These are phyloP conservation scores for Naegleria fowleri DNA, from an alignment of 208 protist genomes.

Conservation along the genomic window DNA sequence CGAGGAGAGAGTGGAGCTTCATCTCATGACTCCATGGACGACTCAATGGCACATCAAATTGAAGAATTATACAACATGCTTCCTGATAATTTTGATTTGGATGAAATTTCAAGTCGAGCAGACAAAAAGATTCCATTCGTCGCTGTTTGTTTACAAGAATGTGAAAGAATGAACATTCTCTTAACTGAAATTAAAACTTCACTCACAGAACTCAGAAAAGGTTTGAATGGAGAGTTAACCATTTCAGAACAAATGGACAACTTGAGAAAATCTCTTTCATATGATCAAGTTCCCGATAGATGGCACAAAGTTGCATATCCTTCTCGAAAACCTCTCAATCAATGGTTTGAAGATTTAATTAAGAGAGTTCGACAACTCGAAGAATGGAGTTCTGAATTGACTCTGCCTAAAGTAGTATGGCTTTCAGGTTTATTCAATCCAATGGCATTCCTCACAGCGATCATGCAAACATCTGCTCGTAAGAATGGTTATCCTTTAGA, in stretches of 20 bases:
- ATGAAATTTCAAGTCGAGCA: constrained; percentile 22
- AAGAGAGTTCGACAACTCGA: constrained; percentile 53
- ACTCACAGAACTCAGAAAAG: constrained; percentile 59
- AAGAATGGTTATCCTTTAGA: constrained; percentile 64
- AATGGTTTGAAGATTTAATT: constrained; percentile 62
- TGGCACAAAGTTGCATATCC: constrained; percentile 66
- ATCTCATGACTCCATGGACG: constrained; percentile 31
- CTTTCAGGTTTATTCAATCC: constrained; percentile 73
- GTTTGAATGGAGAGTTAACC: constrained; percentile 68
- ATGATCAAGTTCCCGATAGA: constrained; percentile 60
- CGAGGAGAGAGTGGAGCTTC: constrained; percentile 39
- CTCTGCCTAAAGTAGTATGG: constrained; percentile 54
- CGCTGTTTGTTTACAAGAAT: constrained; percentile 69
- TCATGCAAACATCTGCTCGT: constrained; percentile 67
- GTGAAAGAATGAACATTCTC: constrained; percentile 69
- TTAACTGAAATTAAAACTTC: constrained; percentile 53
- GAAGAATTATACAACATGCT: constrained; percentile 57
- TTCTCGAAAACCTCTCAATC: constrained; percentile 47
- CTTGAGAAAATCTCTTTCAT: constrained; percentile 80
- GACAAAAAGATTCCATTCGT: constrained; percentile 65
- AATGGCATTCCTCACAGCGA: constrained; percentile 72
- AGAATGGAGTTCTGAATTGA: constrained; percentile 51
- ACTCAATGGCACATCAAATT: constrained; percentile 44
- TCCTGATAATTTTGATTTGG: constrained; percentile 43
- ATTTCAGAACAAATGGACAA: constrained; percentile 78